These are phyloP conservation scores for Fusarium beomiforme DNA, from an alignment of 2,329 filamentous ascomycete genomes.

Conservation along the genomic window DNA sequence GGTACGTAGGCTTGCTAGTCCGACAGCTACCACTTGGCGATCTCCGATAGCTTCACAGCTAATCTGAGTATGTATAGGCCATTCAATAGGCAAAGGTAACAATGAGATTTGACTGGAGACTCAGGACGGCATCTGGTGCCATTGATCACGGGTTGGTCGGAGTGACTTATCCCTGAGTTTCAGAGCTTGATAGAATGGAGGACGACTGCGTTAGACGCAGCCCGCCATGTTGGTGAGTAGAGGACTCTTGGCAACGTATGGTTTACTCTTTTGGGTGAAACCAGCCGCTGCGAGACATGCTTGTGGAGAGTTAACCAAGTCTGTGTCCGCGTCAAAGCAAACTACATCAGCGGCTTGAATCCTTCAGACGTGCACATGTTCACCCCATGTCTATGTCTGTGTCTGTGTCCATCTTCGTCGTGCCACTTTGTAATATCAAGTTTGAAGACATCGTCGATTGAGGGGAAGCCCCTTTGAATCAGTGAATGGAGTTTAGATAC, in stretches of 20 bases:
- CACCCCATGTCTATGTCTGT: neutral
- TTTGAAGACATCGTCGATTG: neutral
- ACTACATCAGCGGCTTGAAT: constrained; percentile 25
- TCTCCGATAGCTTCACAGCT: neutral
- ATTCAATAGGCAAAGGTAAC: neutral
- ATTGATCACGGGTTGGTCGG: neutral
- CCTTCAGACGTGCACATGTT: neutral
- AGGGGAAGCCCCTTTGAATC: neutral
- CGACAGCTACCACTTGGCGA: neutral
- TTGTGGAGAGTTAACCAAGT: neutral
- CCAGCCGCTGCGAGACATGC: constrained; percentile 11
- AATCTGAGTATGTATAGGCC: neutral
- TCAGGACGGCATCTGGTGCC: neutral
- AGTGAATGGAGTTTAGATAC: constrained; percentile 28
- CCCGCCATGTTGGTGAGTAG: neutral
- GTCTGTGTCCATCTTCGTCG: neutral
- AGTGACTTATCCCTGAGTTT: neutral
- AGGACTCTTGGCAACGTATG: constrained; percentile 1
- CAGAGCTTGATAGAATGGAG: neutral
- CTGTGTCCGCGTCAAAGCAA: neutral
- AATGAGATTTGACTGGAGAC: neutral
- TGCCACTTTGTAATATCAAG: neutral
- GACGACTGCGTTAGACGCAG: neutral
- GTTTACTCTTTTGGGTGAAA: constrained; percentile 10
- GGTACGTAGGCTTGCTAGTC: neutral